Base-by-base conservation (phyloP, 768 basidiomycete species). In the Lactifluus hygrophoroides region DNA sequence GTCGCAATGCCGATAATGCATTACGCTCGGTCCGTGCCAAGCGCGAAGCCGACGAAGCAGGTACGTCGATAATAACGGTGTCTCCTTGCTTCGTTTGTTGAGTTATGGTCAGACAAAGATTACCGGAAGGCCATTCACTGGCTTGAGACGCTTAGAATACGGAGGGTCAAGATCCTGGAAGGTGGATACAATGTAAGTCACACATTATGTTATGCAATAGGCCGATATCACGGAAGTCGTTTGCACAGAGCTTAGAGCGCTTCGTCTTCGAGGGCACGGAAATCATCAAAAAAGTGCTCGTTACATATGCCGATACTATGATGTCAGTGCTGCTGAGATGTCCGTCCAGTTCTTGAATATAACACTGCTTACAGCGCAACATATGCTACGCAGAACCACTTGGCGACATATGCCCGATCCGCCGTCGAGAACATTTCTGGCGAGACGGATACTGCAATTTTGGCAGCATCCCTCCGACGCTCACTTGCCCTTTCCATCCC, bases 11-110 rank as follows among this genome's bases (percentile, higher is more conserved):
- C 66, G 86, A 77, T 58, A 76, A 76, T 53, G 85, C 91, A 1
- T 73, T 94, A 59, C 81, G 85, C 51, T 80, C 83, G 25, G 88
- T 91, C 17, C 84, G 87, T 40, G 83, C 88, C 23, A 94, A 93
- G 72, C 77, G 94, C 49, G 93, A 96, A 64, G 85, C 88, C 5
- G 93, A 95, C 35, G 93, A 95, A 69, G 92, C 93, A 58, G 89
- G 91, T 88, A 57, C 61, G 77, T 69, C 48, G 17, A 16, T 11
- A 21, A 34, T 8, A 25, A 53, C 53, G 8, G 32, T 19, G 23
- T 3, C 14, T 16, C 49, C 51, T n/a, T 13, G 23, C 32, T 37
- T 44, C 38, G n/a, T 28, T 19, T 49, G 23, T 54, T 51, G 34
- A 64, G 44, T 44, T 17, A 28, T 35, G 17, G 51, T 43, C 40